Base-by-base conservation (phyloP, 2,329 filamentous ascomycete species). In the Chrysosphaeria jannelii region DNA sequence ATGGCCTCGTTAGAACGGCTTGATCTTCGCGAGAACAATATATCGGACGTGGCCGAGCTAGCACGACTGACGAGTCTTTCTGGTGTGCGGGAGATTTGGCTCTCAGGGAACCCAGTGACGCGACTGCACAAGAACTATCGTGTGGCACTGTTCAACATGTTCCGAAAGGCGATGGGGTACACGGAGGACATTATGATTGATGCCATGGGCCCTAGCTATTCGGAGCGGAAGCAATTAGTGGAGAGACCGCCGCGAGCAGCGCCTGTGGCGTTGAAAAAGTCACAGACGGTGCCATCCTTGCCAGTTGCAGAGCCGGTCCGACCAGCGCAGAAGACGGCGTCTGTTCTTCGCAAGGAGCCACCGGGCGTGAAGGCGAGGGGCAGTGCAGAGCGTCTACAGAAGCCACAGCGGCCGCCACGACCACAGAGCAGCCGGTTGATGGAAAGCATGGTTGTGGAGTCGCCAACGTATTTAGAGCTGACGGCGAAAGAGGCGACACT, bases 141-240 rank as follows among this genome's bases (percentile, higher is more conserved):
- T 23, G 55, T 89, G 31, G 72, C 66, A 11, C 88, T 93, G 30
- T 91, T 97, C 61, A 97, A 93, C 36, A 53, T 93, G 3, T 97
- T 97, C 52, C 64, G 85, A 31, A 67, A 63, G 28, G 78, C 75
- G 0, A 75, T 81, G 8, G 85, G 85, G 5, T 89, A 85, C 37
- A 70, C 67, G 0, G 74, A 90, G 32, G 85, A 97, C 38, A 65
- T 93, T 28, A 52, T 76, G 21, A 81, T 97, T 34, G 85, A 97
- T 40, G 67, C 70, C 3, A 61, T 62, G 16, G 69, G 69, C 0
- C 81, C 85, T 1, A 68, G 59, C n/a, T 88, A 76, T 37, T 59
- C 65, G 10, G 85, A 97, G 48, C 67, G 65, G 39, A 76, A 76
- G 36, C 68, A 72, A 32, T 53, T 97, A 20, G 58, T 79, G 5